Evolutionary conservation across 495 filamentous ascomycete genomes (phyloP), one percentile per base, ranked within the genome.

Genomic region (Bathelium albidoporum): DNA sequence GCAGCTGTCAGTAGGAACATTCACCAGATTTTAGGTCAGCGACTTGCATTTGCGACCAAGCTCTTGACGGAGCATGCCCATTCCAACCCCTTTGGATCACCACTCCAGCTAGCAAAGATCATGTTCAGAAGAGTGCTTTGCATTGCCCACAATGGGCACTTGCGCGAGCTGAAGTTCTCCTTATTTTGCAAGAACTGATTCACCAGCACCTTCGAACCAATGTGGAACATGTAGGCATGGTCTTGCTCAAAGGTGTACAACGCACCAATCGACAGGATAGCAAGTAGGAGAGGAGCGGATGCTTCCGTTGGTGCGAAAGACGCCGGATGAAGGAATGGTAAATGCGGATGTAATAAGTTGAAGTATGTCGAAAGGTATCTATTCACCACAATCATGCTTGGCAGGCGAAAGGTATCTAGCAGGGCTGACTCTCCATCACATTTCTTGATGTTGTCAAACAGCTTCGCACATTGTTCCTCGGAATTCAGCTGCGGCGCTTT

Each of bases 51-150:
- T 67, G 92, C 90, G 28, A 98, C 85, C 14, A 97, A 79, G 79
- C 90, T 93, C 83, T 97, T 97, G 75, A 97, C 97, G 1, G 94
- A 97, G 73, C 92, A 96, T 26, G 94, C 92, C 93, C 93, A 98
- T 74, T 98, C 94, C 7, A 98, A 81, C 26, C 95, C 95, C 76
- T 97, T 97, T 16, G 94, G 84, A 73, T 97, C 94, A 65, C 94
- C 94, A 72, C 95, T 97, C 94, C 94, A 98, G 80, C 93, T 97
- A 41, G 95, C 94, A 74, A 98, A 97, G 68, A 95, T 88, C 94
- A 97, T 97, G 80, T 98, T 98, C 55, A 98, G 79, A 59, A 98
- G 79, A 16, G 90, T 91, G 73, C 89, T 89, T 73, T 97, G 94
- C 89, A 97, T 97, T 41, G 91, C 90, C 91, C 93, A 97, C 32